These are phyloP conservation scores for Pseudogymnoascus destructans DNA, from an alignment of 2,329 filamentous ascomycete genomes.

Conservation along the genomic window DNA sequence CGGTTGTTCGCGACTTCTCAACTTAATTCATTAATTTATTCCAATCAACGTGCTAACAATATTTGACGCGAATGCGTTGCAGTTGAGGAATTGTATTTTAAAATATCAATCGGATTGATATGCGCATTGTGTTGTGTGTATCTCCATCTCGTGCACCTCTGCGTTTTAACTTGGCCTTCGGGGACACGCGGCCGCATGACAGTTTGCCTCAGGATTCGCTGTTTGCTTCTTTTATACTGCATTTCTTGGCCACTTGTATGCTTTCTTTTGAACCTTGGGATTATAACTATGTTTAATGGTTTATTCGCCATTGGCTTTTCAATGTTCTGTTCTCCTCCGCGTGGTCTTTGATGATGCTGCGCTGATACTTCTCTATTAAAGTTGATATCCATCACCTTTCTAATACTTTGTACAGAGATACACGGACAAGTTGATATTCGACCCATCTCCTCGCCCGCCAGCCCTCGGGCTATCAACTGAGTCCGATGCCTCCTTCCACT, in stretches of 20 bases:
- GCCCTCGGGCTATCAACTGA: not conserved
- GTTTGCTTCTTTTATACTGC: not conserved
- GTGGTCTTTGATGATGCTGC: not conserved
- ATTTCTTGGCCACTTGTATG: not conserved
- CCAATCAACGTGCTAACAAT: not conserved
- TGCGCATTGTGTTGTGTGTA: not conserved
- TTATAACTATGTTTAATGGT: not conserved
- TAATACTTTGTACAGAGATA: not conserved
- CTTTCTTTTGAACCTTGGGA: not conserved
- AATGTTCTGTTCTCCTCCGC: not conserved
- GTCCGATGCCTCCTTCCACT: not conserved
- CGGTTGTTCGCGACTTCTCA: conserved; percentile 1
- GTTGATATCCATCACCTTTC: not conserved
- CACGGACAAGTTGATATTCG: not conserved
- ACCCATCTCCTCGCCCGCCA: not conserved
- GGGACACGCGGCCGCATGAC: not conserved
- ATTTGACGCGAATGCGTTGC: not conserved
- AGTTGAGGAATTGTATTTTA: not conserved
- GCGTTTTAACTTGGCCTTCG: not conserved
- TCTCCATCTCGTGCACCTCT: not conserved
- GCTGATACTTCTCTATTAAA: not conserved
- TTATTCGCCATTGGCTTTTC: not conserved
- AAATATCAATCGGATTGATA: not conserved
- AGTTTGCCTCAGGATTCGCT: not conserved
- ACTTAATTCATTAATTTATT: not conserved